Percentiles rank a stretch among this genome's conserved stretches.
Conservation (phyloP, 306 rosid genomes). For the Chamaecrista fasciculata region DNA sequence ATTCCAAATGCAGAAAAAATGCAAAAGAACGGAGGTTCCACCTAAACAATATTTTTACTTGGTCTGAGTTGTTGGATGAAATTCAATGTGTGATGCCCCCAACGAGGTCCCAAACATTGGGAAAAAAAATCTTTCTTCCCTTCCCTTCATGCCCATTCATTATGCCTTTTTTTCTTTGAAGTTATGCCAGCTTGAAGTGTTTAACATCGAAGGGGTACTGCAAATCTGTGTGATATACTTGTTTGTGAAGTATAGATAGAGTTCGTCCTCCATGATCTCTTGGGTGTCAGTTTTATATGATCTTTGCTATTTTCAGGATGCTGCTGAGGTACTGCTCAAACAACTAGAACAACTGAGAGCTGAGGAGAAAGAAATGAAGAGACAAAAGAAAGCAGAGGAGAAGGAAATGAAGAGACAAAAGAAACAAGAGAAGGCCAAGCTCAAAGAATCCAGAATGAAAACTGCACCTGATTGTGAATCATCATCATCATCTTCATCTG, state of each 20-base stretch:
- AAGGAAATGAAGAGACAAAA: constrained; percentile 57
- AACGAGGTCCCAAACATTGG: too few species aligned
- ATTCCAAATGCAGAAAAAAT: too few species aligned
- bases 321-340: constrained; percentile 45
- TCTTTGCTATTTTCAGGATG: constrained; percentile 38
- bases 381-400: constrained; percentile 50
- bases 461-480: constrained; percentile 38
- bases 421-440: constrained; percentile 59
- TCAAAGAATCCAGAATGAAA: constrained; percentile 44
- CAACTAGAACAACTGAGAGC: constrained; percentile 52
- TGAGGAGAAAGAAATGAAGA: constrained; percentile 65
- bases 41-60: too few species aligned
- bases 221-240: not conserved
- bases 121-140: not conserved
- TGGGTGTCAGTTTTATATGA: not conserved
- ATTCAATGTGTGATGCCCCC: too few species aligned
- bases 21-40: too few species aligned
- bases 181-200: not conserved
- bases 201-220: not conserved
- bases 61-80: too few species aligned
- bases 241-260: not conserved
- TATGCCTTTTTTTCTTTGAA: not conserved
- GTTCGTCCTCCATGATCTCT: not conserved
- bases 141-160: too few species aligned
- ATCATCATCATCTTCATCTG: constrained; percentile 63